Evolutionary conservation across 352 stramenopile genomes (phyloP).

Genomic region (Pythium monospermum): DNA sequence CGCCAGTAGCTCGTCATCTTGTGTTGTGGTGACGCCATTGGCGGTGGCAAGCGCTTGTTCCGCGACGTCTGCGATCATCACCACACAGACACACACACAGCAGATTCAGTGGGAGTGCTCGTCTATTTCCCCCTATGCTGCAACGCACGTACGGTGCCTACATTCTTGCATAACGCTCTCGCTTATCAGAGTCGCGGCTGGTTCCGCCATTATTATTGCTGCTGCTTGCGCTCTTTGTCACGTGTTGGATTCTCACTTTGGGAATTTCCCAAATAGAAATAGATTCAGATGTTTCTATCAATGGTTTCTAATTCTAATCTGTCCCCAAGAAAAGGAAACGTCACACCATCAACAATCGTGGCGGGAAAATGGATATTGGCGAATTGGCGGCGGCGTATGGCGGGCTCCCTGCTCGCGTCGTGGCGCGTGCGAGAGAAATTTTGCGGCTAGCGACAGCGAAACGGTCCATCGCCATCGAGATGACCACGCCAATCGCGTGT

Average conservation of each 20-base stretch:
- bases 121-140: too few species aligned
- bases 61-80: constrained; percentile 1
- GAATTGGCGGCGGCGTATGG: constrained; percentile 44
- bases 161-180: too few species aligned
- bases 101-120: not conserved
- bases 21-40: not conserved
- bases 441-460: constrained; percentile 44
- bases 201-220: too few species aligned
- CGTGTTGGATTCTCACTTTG: too few species aligned
- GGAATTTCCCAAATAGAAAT: too few species aligned
- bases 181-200: too few species aligned
- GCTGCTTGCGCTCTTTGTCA: too few species aligned
- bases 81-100: not conserved
- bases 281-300: too few species aligned
- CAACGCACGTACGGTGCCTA: too few species aligned
- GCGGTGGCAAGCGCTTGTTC: not conserved
- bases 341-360: too few species aligned
- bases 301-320: too few species aligned
- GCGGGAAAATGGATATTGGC: constrained; percentile 64
- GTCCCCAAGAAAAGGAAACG: too few species aligned
- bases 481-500: constrained; percentile 49
- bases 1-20: constrained; percentile 12
- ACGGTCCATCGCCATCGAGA: constrained; percentile 24
- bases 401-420: constrained; percentile 43
- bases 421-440: constrained; percentile 46